These are phyloP conservation scores for Mycena sp. DNA, from an alignment of 1,284 basidiomycete genomes.

Conservation along the genomic window DNA sequence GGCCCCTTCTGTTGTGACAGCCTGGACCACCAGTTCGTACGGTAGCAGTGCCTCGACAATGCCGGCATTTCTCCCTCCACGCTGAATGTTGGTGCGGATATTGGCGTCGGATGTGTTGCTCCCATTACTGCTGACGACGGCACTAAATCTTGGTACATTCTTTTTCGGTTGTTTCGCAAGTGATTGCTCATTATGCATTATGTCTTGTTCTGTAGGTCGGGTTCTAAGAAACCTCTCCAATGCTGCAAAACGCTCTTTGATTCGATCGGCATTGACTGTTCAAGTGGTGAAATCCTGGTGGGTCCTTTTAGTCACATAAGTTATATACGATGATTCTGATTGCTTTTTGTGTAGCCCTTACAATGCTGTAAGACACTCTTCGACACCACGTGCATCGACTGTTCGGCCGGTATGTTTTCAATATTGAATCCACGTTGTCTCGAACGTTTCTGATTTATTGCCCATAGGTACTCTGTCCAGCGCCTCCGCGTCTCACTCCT, in stretches of 20 bases:
- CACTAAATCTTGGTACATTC: constrained; percentile 1
- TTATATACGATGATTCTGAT: too few relatives aligned
- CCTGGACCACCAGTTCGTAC: background rate
- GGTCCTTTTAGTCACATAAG: background rate
- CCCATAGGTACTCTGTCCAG: constrained; percentile 14
- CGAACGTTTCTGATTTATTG: too few relatives aligned
- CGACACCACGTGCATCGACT: too few relatives aligned
- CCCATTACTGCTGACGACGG: background rate
- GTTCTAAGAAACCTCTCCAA: background rate
- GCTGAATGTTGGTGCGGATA: background rate
- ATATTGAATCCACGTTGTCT: too few relatives aligned
- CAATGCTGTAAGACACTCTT: too few relatives aligned
- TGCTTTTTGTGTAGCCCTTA: too few relatives aligned
- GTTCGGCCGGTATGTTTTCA: too few relatives aligned
- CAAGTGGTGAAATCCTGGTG: background rate
- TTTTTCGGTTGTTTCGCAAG: too few relatives aligned
- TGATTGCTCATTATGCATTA: background rate
- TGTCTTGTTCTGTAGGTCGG: background rate
- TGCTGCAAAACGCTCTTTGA: constrained; percentile 14
- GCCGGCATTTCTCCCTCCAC: background rate
- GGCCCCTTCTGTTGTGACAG: constrained; percentile 1
- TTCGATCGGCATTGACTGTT: constrained; percentile 3
- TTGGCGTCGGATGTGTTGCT: background rate
- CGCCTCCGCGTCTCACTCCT: background rate
- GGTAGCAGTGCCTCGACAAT: background rate